Conservation (phyloP, 768 basidiomycete species). For the Kwoniella heveanensis region DNA sequence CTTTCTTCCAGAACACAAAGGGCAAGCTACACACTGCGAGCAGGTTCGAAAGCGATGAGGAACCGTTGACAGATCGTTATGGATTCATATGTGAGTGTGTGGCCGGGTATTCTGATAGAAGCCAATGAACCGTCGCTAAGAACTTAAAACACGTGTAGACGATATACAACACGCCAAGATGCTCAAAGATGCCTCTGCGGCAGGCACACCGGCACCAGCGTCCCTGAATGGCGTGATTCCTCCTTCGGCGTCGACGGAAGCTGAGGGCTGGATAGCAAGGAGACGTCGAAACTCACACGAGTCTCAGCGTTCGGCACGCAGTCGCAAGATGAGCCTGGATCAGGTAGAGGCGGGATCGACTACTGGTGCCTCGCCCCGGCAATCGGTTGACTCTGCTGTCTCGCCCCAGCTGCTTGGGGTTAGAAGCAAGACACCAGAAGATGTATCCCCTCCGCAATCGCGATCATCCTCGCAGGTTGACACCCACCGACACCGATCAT, state of each 20-base stretch:
- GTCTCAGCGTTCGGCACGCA: slow-evolving; percentile 2
- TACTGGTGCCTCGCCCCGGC: slow-evolving; percentile 19
- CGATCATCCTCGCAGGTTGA: slow-evolving; percentile 12
- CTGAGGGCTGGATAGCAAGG: slow-evolving; percentile 48
- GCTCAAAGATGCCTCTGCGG: slow-evolving; percentile 48
- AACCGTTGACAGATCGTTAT: slow-evolving; percentile 53
- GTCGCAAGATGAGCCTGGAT: slow-evolving; percentile 3
- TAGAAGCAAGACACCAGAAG: slow-evolving; percentile 9
- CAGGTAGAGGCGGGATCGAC: neutral
- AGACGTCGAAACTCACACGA: slow-evolving; percentile 20
- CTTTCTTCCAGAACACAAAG: slow-evolving; percentile 35
- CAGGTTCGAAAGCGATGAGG: slow-evolving; percentile 43
- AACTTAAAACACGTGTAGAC: slow-evolving; percentile 26
- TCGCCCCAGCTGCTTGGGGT: neutral
- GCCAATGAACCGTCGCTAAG: no score
- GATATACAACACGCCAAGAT: slow-evolving; percentile 51
- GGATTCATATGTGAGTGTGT: slow-evolving; percentile 53
- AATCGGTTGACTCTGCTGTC: slow-evolving; percentile 33
- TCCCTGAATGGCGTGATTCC: slow-evolving; percentile 43
- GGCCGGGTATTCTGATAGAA: no score
- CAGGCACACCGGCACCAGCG: slow-evolving; percentile 39
- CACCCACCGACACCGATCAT: slow-evolving; percentile 33
- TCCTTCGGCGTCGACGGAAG: slow-evolving; percentile 7
- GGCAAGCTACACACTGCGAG: slow-evolving; percentile 36
- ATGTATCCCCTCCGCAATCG: slow-evolving; percentile 5